A percentile compares a stretch with the other conserved stretches of the same genome.
These are phyloP conservation scores for Aureobasidium leucospermi DNA, from an alignment of 2,329 filamentous ascomycete species.

Conservation along the genomic window DNA sequence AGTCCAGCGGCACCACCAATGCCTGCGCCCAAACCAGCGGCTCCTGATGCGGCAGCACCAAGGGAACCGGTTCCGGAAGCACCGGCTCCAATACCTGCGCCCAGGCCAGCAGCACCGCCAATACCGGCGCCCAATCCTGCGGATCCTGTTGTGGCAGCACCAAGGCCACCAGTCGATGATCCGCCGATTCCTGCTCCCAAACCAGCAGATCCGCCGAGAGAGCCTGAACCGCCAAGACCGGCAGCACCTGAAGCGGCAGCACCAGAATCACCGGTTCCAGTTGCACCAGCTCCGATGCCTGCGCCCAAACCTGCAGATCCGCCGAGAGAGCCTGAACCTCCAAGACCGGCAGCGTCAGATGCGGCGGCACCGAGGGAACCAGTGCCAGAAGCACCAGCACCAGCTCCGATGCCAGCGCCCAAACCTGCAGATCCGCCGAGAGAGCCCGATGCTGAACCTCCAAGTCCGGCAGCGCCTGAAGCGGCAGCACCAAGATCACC, in stretches of 20 bases:
- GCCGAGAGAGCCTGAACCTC: constrained; percentile 25
- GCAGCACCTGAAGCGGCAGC: constrained; percentile 16
- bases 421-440: background rate
- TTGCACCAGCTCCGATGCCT: too few relatives aligned
- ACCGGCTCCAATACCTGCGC: constrained; percentile 14
- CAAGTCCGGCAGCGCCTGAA: background rate
- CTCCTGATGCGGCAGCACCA: background rate
- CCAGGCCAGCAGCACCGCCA: background rate
- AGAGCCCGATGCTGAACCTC: background rate
- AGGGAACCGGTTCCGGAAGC: constrained; percentile 5
- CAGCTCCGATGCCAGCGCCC: background rate
- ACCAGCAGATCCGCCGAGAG: constrained; percentile 25
- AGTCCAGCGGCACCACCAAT: background rate
- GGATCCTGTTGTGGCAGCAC: constrained; percentile 25
- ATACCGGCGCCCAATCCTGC: constrained; percentile 25
- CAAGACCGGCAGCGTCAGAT: constrained; percentile 21
- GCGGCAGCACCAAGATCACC: constrained; percentile 15
- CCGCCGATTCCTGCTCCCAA: constrained; percentile 20
- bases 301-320: constrained; percentile 20
- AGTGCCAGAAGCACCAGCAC: constrained; percentile 17
- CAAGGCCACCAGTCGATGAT: constrained; percentile 11
- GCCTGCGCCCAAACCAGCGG: background rate
- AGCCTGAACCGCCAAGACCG: constrained; percentile 22
- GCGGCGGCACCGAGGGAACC: constrained; percentile 19
- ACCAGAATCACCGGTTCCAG: too few relatives aligned